Percentiles rank a stretch among this genome's conserved stretches.
Conservation (phyloP, 257 asterid species). For the Solanum neorickii region DNA sequence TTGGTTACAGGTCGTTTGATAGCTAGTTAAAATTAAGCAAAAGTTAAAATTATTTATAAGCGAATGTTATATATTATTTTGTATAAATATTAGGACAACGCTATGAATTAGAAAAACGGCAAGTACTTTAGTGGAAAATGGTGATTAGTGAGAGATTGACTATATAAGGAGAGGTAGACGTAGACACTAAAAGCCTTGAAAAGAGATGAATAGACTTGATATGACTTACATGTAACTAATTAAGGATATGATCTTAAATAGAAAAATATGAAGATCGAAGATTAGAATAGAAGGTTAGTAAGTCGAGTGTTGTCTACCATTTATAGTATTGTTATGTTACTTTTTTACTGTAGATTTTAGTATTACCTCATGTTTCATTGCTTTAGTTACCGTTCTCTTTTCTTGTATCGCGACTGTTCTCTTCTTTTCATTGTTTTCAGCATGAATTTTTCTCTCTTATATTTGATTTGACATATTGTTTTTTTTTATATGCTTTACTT, state of each 20-base stretch:
- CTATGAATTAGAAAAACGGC: neutral
- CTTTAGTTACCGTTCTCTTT: rapidly evolving
- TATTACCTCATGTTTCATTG: neutral
- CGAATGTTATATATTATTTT: neutral
- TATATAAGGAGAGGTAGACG: neutral
- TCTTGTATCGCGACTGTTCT: rapidly evolving
- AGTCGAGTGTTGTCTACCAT: neutral
- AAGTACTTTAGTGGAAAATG: neutral
- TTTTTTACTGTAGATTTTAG: neutral
- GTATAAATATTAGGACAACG: rapidly evolving
- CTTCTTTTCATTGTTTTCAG: neutral
- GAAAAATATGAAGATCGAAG: neutral
- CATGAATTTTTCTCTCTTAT: rapidly evolving
- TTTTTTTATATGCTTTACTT: neutral
- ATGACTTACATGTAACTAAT: no score
- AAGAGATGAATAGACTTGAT: neutral
- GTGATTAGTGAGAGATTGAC: neutral
- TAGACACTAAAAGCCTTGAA: rapidly evolving
- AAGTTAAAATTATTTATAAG: no score
- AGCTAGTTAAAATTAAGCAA: no score
- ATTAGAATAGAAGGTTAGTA: neutral
- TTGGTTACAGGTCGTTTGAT: neutral
- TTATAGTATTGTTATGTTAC: neutral
- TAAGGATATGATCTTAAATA: neutral
- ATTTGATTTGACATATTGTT: neutral